These are phyloP conservation scores for Cercospora zeina DNA, from an alignment of 2,329 filamentous ascomycete species.

Conservation along the genomic window DNA sequence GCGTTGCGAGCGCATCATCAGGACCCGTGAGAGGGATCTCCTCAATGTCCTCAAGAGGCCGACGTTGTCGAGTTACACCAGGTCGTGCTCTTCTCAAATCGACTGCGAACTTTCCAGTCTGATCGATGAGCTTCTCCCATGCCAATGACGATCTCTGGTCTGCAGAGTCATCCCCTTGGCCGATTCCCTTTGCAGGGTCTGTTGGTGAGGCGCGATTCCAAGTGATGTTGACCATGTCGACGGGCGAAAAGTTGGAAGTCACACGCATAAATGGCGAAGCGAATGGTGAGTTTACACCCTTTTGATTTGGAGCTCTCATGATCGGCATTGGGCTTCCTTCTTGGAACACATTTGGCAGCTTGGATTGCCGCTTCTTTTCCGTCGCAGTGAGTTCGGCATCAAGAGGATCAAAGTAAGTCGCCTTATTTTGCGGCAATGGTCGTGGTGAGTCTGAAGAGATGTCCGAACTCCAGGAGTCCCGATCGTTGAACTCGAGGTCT, in stretches of 20 bases:
- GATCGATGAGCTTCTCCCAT: slow-evolving; percentile 27
- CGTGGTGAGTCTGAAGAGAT: slow-evolving; percentile 16
- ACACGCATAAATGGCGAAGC: slow-evolving; percentile 32
- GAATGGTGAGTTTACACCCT: slow-evolving; percentile 27
- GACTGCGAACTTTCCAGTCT: slow-evolving; percentile 28
- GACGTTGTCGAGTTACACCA: slow-evolving; percentile 19
- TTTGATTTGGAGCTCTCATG: slow-evolving; percentile 26
- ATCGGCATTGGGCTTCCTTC: slow-evolving; percentile 33
- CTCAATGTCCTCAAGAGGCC: slow-evolving; percentile 22
- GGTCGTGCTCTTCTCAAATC: slow-evolving; percentile 24
- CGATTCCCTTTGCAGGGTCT: neutral
- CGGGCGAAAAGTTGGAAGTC: slow-evolving; percentile 17
- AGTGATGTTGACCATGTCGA: slow-evolving; percentile 11
- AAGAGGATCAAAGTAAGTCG: slow-evolving; percentile 31
- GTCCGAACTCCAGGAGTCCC: slow-evolving; percentile 10
- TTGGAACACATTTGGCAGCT: slow-evolving; percentile 34
- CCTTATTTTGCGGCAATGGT: slow-evolving; percentile 10
- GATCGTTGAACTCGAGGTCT: slow-evolving; percentile 13
- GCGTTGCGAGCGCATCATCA: slow-evolving; percentile 21
- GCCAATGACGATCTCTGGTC: slow-evolving; percentile 23
- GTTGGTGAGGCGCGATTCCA: slow-evolving; percentile 12
- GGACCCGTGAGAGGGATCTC: slow-evolving; percentile 24
- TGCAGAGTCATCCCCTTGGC: neutral
- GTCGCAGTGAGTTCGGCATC: slow-evolving; percentile 34
- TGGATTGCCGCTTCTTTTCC: slow-evolving; percentile 34